A percentile compares a stretch with the other conserved stretches of the same genome.
Evolutionary conservation across 768 basidiomycete genomes (phyloP).

Genomic region (Panus rudis): DNA sequence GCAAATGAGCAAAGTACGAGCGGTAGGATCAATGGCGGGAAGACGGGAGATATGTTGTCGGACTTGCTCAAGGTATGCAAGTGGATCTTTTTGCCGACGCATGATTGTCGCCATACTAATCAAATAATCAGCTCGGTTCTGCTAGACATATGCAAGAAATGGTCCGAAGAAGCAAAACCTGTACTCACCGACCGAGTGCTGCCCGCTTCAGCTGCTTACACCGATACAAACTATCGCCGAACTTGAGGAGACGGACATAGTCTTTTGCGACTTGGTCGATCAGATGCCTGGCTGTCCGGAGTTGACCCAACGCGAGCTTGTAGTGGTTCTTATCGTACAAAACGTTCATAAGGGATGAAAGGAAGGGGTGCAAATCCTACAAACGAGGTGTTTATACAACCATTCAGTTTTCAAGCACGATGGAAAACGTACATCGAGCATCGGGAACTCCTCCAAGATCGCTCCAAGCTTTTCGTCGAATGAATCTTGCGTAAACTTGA

Average conservation of each 20-base stretch:
- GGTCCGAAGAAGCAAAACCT: not conserved
- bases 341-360: conserved; percentile 93
- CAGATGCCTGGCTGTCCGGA: conserved; percentile 91
- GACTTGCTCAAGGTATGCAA: conserved; percentile 98
- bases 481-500: conserved; percentile 96
- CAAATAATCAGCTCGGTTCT: conserved; percentile 3
- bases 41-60: conserved; percentile 98
- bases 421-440: conserved; percentile 75
- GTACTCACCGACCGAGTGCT: conserved; percentile 85
- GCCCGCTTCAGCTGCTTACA: conserved; percentile 99
- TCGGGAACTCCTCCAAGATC: conserved; percentile 93
- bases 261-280: conserved; percentile 98
- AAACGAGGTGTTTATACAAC: not conserved
- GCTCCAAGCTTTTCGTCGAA: conserved; percentile 94
- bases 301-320: conserved; percentile 95
- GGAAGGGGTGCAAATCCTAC: conserved; percentile 91
- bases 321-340: conserved; percentile 99
- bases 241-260: conserved; percentile 93
- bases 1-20: conserved; percentile 93
- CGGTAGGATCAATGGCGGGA: conserved; percentile 96
- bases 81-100: conserved; percentile 96
- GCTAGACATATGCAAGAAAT: too few species aligned
- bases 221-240: conserved; percentile 94
- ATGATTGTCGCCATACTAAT: conserved; percentile 96
- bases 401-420: not conserved